Conservation (phyloP, 345 rosid genomes). For the Moringa oleifera region DNA sequence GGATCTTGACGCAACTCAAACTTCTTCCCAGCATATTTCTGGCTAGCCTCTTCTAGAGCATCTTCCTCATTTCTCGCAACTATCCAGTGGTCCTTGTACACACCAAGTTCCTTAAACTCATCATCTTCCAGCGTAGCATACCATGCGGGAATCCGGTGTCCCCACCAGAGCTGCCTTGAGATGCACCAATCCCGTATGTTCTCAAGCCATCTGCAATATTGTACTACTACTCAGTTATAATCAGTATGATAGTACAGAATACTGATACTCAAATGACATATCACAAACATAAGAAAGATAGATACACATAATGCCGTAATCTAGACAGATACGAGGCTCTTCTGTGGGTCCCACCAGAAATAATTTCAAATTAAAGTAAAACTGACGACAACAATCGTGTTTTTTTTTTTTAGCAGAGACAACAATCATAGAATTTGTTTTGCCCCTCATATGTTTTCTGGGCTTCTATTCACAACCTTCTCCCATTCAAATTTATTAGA, state of each 20-base stretch:
- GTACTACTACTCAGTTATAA: conserved; percentile 15
- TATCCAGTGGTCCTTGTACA: conserved; percentile 80
- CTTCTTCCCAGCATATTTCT: conserved; percentile 62
- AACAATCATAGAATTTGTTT: neutral
- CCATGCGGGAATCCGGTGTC: conserved; percentile 94
- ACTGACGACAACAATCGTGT: no score
- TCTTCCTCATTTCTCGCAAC: conserved; percentile 74
- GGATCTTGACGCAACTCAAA: conserved; percentile 77
- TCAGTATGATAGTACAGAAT: neutral
- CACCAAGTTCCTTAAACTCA: conserved; percentile 64
- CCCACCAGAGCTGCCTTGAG: conserved; percentile 99
- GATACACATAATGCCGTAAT: neutral
- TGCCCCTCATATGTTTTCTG: neutral
- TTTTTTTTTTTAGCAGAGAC: no score
- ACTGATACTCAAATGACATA: neutral
- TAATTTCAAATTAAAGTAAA: no score
- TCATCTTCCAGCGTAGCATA: conserved; percentile 78
- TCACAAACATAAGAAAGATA: neutral
- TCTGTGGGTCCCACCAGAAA: no score
- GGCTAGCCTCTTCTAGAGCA: conserved; percentile 52
- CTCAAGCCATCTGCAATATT: conserved; percentile 84
- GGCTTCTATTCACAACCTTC: neutral
- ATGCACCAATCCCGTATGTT: conserved; percentile 95
- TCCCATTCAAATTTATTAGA: neutral
- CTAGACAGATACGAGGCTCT: neutral